Conservation (phyloP, 192 early-diverging fungal genomes). For the Pilobolus umbonatus region DNA sequence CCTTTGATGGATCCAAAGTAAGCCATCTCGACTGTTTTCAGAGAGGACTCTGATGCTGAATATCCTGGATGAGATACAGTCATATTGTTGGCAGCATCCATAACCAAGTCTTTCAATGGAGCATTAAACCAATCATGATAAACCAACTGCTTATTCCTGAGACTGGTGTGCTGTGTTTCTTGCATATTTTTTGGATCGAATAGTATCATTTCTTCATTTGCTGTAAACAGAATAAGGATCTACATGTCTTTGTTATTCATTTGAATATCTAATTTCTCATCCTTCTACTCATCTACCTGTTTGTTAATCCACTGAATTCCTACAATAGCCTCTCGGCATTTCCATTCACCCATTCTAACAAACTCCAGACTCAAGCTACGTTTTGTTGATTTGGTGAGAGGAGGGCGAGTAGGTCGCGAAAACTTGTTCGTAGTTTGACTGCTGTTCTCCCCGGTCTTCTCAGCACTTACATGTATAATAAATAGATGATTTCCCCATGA, state of each 20-base stretch:
- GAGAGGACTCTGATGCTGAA: neutral
- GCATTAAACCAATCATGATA: constrained; percentile 50
- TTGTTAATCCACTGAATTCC: constrained; percentile 55
- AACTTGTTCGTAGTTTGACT: neutral
- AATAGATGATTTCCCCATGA: constrained; percentile 53
- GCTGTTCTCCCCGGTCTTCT: neutral
- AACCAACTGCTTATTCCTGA: constrained; percentile 44
- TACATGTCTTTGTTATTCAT: constrained; percentile 7
- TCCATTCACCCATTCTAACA: constrained; percentile 48
- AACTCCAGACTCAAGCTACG: constrained; percentile 35
- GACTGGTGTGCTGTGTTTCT: constrained; percentile 43
- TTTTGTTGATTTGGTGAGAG: constrained; percentile 25
- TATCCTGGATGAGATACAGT: neutral
- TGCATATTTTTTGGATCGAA: constrained; percentile 53
- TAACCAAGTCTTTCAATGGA: constrained; percentile 37
- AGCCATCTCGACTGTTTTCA: constrained; percentile 38
- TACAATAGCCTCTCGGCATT: constrained; percentile 48
- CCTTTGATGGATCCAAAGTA: constrained; percentile 51
- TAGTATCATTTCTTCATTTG: constrained; percentile 53
- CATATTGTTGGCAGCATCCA: neutral
- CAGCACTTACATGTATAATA: constrained; percentile 41
- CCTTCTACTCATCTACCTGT: constrained; percentile 37
- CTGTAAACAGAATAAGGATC: constrained; percentile 53
- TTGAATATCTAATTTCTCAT: too few relatives aligned
- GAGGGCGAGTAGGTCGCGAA: neutral